phyloP scores from a whole-genome alignment of 108 stramenopile species.

The Cyclotella sp. region DNA sequence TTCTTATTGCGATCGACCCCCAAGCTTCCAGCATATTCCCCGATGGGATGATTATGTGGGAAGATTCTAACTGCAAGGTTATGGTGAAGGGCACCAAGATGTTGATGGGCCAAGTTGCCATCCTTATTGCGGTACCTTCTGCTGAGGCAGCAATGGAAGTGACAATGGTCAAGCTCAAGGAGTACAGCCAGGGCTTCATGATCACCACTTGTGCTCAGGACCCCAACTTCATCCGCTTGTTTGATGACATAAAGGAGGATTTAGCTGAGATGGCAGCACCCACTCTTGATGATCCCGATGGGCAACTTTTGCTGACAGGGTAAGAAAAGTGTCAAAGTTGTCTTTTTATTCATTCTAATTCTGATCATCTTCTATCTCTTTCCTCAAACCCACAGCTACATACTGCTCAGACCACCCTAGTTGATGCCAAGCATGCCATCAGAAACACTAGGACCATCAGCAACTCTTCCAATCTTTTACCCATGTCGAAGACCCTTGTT shows the following conservation, averaged over 20 bases:
- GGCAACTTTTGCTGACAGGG: conserved; percentile 1
- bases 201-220: conserved; percentile 6
- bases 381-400: not conserved
- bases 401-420: conserved; percentile 14
- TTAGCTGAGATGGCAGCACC: not conserved
- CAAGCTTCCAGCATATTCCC: not conserved
- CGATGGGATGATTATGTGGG: conserved; percentile 1
- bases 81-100: not conserved
- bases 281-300: conserved; percentile 1
- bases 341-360: not conserved
- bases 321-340: not conserved
- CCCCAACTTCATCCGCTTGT: not conserved
- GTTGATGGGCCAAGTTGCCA: not conserved
- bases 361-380: not conserved
- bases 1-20: not conserved
- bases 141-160: not conserved
- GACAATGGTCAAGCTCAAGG: conserved; percentile 2
- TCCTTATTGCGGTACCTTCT: not conserved
- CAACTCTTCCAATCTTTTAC: not conserved
- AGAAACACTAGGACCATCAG: not conserved
- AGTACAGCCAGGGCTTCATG: not conserved
- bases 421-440: not conserved
- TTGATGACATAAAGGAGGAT: conserved; percentile 5
- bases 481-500: not conserved
- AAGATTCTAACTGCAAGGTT: not conserved